These are phyloP conservation scores for Lactarius indigo DNA, from an alignment of 768 basidiomycete genomes.

Conservation along the genomic window DNA sequence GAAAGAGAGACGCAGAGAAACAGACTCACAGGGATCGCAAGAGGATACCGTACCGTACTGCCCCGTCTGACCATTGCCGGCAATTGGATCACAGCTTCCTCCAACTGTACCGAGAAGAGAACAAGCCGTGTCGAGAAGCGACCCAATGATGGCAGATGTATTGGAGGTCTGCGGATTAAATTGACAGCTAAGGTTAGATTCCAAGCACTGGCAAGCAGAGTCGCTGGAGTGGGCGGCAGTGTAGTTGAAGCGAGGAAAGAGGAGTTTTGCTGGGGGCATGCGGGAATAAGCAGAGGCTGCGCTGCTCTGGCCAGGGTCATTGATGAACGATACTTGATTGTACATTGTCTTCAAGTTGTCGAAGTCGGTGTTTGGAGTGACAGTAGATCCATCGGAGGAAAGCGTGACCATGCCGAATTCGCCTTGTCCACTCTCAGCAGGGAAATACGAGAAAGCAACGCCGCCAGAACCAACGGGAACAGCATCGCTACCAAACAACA, in stretches of 20 bases:
- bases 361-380: constrained; percentile 69
- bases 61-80: constrained; percentile 68
- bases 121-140: constrained; percentile 66
- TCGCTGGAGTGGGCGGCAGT: constrained; percentile 80
- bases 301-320: constrained; percentile 54
- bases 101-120: constrained; percentile 57
- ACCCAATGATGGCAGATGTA: constrained; percentile 56
- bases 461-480: constrained; percentile 84
- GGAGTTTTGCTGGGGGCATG: constrained; percentile 62
- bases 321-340: constrained; percentile 50
- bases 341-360: constrained; percentile 62
- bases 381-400: constrained; percentile 58
- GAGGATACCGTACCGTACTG: constrained; percentile 70
- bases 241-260: constrained; percentile 61
- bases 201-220: constrained; percentile 73
- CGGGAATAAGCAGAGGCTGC: constrained; percentile 47
- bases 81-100: constrained; percentile 63
- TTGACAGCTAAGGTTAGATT: constrained; percentile 62
- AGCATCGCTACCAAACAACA: constrained; percentile 72
- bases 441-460: constrained; percentile 88
- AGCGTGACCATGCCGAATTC: constrained; percentile 86
- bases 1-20: neutral
- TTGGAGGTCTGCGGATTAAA: constrained; percentile 65
- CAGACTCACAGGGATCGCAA: constrained; percentile 68
- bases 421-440: constrained; percentile 65